phyloP scores from a whole-genome alignment of 2,329 filamentous ascomycete species.

The Didymella pinodella region DNA sequence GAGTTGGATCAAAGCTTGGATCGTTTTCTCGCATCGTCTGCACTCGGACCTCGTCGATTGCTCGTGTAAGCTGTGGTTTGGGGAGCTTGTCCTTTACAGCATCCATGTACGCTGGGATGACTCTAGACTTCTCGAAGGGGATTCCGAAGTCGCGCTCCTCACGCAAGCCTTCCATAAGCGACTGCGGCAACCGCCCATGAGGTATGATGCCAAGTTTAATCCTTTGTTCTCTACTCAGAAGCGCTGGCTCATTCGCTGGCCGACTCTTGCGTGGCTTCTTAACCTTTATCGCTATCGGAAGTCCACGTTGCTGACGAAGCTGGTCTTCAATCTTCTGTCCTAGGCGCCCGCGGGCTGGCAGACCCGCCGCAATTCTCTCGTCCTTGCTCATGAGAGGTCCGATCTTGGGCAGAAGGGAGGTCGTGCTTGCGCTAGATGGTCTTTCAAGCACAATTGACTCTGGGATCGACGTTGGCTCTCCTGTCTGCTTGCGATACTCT shows the following conservation, averaged over 20 bases:
- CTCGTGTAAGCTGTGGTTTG: conserved; percentile 4
- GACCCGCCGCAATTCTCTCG: conserved; percentile 36
- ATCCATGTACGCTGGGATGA: conserved; percentile 20
- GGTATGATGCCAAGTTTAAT: conserved; percentile 34
- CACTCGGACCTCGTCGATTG: conserved; percentile 12
- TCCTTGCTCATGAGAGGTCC: conserved; percentile 40
- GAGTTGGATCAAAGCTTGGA: conserved; percentile 9
- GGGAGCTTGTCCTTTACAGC: conserved; percentile 11
- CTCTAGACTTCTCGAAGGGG: conserved; percentile 30
- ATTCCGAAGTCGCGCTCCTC: conserved; percentile 31
- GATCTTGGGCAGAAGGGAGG: conserved; percentile 14
- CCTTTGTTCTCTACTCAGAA: conserved; percentile 39
- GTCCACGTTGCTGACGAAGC: conserved; percentile 35
- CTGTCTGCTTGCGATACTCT: conserved; percentile 36
- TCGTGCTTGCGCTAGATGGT: not conserved
- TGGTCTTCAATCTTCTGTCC: conserved; percentile 34
- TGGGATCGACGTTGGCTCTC: conserved; percentile 28
- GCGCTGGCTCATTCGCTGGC: conserved; percentile 27
- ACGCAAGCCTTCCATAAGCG: conserved; percentile 37
- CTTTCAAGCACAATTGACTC: conserved; percentile 10
- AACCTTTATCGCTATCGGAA: conserved; percentile 25
- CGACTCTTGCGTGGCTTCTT: conserved; percentile 28
- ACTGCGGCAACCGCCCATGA: conserved; percentile 37
- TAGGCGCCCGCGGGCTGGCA: conserved; percentile 37
- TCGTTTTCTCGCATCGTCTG: conserved; percentile 13